Conservation (phyloP, 1,284 basidiomycete species). For the Irpex sp. region DNA sequence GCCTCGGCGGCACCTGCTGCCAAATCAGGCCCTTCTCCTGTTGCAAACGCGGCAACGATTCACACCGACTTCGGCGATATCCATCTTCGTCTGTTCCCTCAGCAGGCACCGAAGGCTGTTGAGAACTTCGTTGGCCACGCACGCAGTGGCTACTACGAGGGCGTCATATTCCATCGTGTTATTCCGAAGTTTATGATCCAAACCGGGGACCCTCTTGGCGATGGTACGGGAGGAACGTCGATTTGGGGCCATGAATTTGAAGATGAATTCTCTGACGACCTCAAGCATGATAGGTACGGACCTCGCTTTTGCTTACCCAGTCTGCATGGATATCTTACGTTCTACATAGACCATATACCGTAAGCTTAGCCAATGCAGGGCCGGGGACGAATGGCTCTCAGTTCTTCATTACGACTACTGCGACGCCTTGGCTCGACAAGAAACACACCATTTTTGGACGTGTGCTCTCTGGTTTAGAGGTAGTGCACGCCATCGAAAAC, state of each 20-base stretch:
- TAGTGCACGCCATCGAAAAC: constrained; percentile 58
- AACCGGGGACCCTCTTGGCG: constrained; percentile 95
- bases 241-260: constrained; percentile 96
- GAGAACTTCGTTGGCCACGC: constrained; percentile 97
- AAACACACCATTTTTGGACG: constrained; percentile 95
- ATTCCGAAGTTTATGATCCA: constrained; percentile 99
- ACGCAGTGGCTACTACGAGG: constrained; percentile 91
- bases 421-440: constrained; percentile 94
- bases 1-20: constrained; percentile 62
- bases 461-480: constrained; percentile 58
- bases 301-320: too few species aligned
- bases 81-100: constrained; percentile 85
- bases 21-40: constrained; percentile 54
- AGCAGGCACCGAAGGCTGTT: constrained; percentile 90
- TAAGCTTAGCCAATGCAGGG: constrained; percentile 99
- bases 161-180: constrained; percentile 94
- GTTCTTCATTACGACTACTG: constrained; percentile 98
- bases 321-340: too few species aligned
- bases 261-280: constrained; percentile 88
- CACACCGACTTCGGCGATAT: constrained; percentile 98
- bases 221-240: constrained; percentile 95
- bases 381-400: constrained; percentile 93
- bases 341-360: constrained; percentile 63
- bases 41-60: constrained; percentile 80
- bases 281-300: constrained; percentile 83